Conservation (phyloP, 2,329 filamentous ascomycete species). For the Calonectria pseudoreteaudii region DNA sequence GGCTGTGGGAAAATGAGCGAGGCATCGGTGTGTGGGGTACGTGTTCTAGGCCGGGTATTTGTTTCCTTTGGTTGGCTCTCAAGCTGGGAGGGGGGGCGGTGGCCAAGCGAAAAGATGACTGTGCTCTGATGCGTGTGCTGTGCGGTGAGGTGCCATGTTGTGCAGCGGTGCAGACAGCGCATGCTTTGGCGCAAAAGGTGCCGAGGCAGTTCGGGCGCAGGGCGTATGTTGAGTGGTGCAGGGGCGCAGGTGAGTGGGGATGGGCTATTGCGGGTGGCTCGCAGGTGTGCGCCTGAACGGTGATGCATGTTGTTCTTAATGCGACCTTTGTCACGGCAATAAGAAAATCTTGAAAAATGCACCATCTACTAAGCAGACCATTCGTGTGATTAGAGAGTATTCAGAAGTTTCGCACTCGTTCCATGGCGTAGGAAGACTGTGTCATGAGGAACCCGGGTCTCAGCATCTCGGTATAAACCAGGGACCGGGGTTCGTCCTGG, state of each 20-base stretch:
- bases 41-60: not conserved
- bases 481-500: not conserved
- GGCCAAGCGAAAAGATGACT: not conserved
- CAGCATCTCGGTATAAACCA: not conserved
- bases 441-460: not conserved
- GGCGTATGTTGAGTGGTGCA: constrained; percentile 27
- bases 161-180: not conserved
- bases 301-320: not conserved
- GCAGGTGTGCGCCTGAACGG: not conserved
- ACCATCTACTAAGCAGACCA: not conserved
- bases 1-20: not conserved
- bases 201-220: constrained; percentile 40
- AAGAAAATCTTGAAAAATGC: not conserved
- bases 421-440: not conserved
- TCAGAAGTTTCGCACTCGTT: not conserved
- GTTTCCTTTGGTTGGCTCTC: not conserved
- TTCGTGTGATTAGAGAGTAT: too few species aligned
- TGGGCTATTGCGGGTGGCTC: not conserved
- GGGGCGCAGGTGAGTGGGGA: not conserved
- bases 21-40: not conserved
- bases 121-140: not conserved
- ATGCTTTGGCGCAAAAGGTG: constrained; percentile 10
- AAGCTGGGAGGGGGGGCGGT: not conserved
- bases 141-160: not conserved
- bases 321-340: not conserved